Evolutionary conservation across 2,329 filamentous ascomycete species (phyloP).

Genomic region (Zalaria sp.): DNA sequence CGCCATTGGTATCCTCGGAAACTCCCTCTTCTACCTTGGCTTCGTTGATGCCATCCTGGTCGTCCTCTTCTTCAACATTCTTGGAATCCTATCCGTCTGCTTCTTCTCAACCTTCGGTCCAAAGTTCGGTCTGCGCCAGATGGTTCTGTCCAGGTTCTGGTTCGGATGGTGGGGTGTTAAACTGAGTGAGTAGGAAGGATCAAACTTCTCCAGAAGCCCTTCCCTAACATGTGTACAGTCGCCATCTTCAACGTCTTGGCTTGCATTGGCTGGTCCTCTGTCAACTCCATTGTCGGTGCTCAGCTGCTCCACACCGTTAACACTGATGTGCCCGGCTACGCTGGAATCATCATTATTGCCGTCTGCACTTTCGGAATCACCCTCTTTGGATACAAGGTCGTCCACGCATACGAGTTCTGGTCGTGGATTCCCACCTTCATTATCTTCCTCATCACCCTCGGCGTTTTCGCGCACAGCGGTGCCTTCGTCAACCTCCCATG

Average conservation of each 20-base stretch:
- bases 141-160: constrained; percentile 34
- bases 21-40: constrained; percentile 54
- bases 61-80: constrained; percentile 60
- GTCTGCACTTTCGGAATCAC: constrained; percentile 53
- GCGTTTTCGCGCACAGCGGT: constrained; percentile 52
- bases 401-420: constrained; percentile 65
- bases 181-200: constrained; percentile 22
- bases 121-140: constrained; percentile 56
- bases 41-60: constrained; percentile 60
- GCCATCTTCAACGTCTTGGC: constrained; percentile 58
- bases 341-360: constrained; percentile 62
- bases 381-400: constrained; percentile 62
- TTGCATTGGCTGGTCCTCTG: constrained; percentile 60
- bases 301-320: constrained; percentile 67
- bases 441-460: constrained; percentile 58
- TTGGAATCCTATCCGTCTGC: constrained; percentile 58
- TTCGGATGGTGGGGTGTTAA: constrained; percentile 60
- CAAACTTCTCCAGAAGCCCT: no score
- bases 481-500: constrained; percentile 51
- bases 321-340: constrained; percentile 51
- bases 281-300: constrained; percentile 69
- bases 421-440: constrained; percentile 61
- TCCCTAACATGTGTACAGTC: constrained; percentile 25
- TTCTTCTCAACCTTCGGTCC: constrained; percentile 70
- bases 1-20: constrained; percentile 58